Evolutionary conservation across 1,284 basidiomycete species (phyloP).

Genomic region (Cutaneotrichosporon sp.): DNA sequence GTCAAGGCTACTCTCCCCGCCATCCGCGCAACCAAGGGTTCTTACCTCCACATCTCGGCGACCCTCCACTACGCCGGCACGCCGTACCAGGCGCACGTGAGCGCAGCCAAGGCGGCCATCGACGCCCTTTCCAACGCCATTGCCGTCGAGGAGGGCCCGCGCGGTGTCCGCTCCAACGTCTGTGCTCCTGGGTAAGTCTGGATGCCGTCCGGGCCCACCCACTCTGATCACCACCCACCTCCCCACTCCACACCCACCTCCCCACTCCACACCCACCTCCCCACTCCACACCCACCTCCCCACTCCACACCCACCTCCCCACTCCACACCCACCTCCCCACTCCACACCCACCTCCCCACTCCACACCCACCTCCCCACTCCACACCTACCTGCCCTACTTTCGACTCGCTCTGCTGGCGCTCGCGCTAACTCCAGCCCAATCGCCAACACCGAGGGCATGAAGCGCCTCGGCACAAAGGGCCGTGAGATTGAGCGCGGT

Average conservation of each 20-base stretch:
- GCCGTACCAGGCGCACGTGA: slow-evolving; percentile 90
- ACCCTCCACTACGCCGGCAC: slow-evolving; percentile 87
- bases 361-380: not conserved
- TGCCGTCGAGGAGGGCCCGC: slow-evolving; percentile 89
- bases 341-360: not conserved
- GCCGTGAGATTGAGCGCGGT: slow-evolving; percentile 37
- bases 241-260: not conserved
- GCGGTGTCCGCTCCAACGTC: slow-evolving; percentile 90
- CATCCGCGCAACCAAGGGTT: slow-evolving; percentile 68
- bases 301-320: not conserved
- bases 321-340: not conserved
- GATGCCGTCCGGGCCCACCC: no score
- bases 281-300: not conserved
- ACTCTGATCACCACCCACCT: not conserved
- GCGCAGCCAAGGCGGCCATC: slow-evolving; percentile 90
- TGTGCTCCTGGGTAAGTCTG: slow-evolving; percentile 70
- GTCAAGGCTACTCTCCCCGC: slow-evolving; percentile 82
- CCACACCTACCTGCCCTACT: not conserved
- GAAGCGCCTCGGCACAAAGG: slow-evolving; percentile 63
- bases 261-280: not conserved
- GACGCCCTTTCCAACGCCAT: slow-evolving; percentile 82
- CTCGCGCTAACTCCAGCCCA: slow-evolving; percentile 54
- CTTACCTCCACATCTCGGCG: slow-evolving; percentile 88
- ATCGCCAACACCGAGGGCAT: slow-evolving; percentile 84
- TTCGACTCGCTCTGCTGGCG: not conserved